phyloP scores from a whole-genome alignment of 1,284 basidiomycete genomes.

The Stygiomarasmius scandens region DNA sequence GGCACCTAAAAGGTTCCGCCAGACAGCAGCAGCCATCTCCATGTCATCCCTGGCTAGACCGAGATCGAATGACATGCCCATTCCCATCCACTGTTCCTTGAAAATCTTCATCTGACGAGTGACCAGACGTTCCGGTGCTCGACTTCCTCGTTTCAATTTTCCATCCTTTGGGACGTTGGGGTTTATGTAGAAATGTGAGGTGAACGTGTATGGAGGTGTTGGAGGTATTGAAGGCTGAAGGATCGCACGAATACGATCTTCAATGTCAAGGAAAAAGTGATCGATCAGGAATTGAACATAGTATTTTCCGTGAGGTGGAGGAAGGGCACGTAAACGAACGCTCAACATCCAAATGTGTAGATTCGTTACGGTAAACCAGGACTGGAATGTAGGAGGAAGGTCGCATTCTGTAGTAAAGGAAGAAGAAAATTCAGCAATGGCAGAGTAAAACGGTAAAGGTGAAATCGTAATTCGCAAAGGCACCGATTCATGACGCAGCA shows the following conservation, averaged over 20 bases:
- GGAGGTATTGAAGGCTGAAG: constrained; percentile 54
- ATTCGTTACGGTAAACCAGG: constrained; percentile 96
- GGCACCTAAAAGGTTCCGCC: constrained; percentile 90
- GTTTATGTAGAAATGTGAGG: constrained; percentile 54
- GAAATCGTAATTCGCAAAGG: too few species aligned
- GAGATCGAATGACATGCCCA: constrained; percentile 82
- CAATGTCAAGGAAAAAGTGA: constrained; percentile 96
- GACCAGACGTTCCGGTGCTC: constrained; percentile 80
- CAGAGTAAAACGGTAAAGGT: too few species aligned
- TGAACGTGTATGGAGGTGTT: constrained; percentile 38
- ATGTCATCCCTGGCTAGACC: constrained; percentile 75
- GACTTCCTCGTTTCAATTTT: constrained; percentile 39
- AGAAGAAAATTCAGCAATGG: too few species aligned
- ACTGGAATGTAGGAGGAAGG: constrained; percentile 93
- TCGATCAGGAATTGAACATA: constrained; percentile 87
- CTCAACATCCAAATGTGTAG: constrained; percentile 92
- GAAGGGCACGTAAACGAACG: constrained; percentile 86
- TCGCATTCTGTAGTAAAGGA: constrained; percentile 65
- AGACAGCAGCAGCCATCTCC: constrained; percentile 85
- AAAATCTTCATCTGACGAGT: constrained; percentile 91
- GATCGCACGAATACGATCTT: constrained; percentile 86
- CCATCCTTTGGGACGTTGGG: constrained; percentile 37
- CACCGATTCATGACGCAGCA: too few species aligned
- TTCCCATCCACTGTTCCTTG: constrained; percentile 91
- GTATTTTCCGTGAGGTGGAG: constrained; percentile 61